A percentile compares a stretch with the other conserved stretches of the same genome.
Conservation (phyloP, 257 asterid species). For the Misopates orontium region DNA sequence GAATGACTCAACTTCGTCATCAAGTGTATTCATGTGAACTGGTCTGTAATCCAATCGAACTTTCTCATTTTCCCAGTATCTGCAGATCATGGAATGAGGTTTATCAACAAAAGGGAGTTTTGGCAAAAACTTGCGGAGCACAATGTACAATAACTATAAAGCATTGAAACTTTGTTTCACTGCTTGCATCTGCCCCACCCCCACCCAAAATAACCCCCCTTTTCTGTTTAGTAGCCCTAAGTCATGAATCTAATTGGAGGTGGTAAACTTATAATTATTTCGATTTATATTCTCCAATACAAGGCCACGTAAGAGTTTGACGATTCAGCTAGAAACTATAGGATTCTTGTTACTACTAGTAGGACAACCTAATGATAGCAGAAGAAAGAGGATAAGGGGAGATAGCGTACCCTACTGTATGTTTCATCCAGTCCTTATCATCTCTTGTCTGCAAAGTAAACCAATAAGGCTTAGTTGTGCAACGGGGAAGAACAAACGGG, state of each 20-base stretch:
- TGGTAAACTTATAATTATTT: too few relatives aligned
- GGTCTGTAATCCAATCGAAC: conserved; percentile 77
- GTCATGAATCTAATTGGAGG: too few relatives aligned
- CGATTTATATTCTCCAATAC: too few relatives aligned
- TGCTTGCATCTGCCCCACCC: too few relatives aligned
- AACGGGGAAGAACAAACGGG: conserved; percentile 4
- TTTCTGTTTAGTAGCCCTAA: too few relatives aligned
- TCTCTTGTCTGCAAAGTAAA: conserved; percentile 76
- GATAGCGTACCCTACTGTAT: conserved; percentile 77
- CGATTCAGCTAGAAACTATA: too few relatives aligned
- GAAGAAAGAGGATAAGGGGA: neutral
- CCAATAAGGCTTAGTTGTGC: conserved; percentile 24
- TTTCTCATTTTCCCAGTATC: conserved; percentile 83
- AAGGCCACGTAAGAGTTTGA: too few relatives aligned
- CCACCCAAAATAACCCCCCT: too few relatives aligned
- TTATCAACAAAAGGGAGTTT: neutral
- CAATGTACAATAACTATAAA: too few relatives aligned
- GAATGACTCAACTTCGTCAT: conserved; percentile 76
- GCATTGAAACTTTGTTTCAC: too few relatives aligned
- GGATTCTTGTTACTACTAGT: neutral
- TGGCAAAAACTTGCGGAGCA: neutral
- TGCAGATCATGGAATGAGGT: conserved; percentile 35
- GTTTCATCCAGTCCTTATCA: conserved; percentile 93
- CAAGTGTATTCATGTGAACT: conserved; percentile 86
- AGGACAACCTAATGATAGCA: neutral